A percentile compares a stretch with the other conserved stretches of the same genome.
Evolutionary conservation across 2,329 filamentous ascomycete species (phyloP).

Genomic region (Chrysosporium keratinophilum): DNA sequence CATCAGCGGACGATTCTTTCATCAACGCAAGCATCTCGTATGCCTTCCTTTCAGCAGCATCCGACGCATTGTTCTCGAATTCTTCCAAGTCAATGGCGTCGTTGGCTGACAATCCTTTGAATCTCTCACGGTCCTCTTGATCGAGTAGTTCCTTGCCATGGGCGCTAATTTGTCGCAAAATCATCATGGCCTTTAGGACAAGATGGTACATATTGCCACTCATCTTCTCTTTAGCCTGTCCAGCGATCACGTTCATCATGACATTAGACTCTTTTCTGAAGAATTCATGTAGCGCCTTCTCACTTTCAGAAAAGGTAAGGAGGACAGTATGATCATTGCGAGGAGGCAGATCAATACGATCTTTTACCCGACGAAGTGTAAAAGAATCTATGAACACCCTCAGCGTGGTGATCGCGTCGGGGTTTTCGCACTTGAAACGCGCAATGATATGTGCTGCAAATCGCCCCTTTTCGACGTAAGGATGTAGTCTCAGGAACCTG

Average conservation of each 20-base stretch:
- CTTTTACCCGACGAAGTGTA: slow-evolving; percentile 80
- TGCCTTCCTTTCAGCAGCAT: slow-evolving; percentile 58
- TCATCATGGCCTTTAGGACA: slow-evolving; percentile 81
- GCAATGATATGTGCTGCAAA: slow-evolving; percentile 72
- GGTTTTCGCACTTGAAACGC: slow-evolving; percentile 79
- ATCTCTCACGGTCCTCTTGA: slow-evolving; percentile 67
- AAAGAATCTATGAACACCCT: slow-evolving; percentile 89
- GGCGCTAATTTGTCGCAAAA: slow-evolving; percentile 80
- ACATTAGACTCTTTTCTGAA: slow-evolving; percentile 74
- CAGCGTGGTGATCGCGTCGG: slow-evolving; percentile 58
- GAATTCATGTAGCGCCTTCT: slow-evolving; percentile 68
- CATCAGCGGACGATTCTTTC: slow-evolving; percentile 66
- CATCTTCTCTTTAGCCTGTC: slow-evolving; percentile 55
- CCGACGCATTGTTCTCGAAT: slow-evolving; percentile 52
- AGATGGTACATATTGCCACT: slow-evolving; percentile 87
- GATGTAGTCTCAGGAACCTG: slow-evolving; percentile 71
- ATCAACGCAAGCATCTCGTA: slow-evolving; percentile 80
- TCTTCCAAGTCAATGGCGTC: slow-evolving; percentile 85
- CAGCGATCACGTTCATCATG: slow-evolving; percentile 64
- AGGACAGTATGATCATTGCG: slow-evolving; percentile 62
- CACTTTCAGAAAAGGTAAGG: slow-evolving; percentile 65
- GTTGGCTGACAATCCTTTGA: slow-evolving; percentile 70
- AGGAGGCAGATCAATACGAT: slow-evolving; percentile 72
- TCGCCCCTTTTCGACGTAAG: slow-evolving; percentile 66
- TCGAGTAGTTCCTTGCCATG: slow-evolving; percentile 87